Conservation (phyloP, 129 eudicot genomes). For the Flaveria trinervia region DNA sequence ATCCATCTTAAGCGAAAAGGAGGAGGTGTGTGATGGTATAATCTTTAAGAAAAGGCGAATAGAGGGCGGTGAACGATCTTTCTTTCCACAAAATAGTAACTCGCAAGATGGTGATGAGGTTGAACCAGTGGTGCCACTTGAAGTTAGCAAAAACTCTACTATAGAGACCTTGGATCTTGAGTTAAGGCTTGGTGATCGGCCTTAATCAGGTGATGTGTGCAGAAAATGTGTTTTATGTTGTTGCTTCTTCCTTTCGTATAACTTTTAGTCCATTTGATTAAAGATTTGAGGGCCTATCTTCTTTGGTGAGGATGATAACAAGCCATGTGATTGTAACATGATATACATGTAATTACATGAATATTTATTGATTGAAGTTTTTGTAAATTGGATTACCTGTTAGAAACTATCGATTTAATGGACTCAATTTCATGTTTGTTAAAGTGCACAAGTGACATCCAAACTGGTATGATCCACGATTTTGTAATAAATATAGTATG, state of each 20-base stretch:
- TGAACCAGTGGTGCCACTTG: conserved; percentile 32
- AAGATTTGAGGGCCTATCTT: conserved; percentile 28
- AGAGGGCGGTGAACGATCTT: conserved; percentile 21
- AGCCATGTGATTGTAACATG: conserved; percentile 29
- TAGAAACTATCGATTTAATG: conserved; percentile 10
- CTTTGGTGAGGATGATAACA: conserved; percentile 30
- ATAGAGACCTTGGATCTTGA: conserved; percentile 80
- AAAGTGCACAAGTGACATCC: neutral
- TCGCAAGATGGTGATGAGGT: conserved; percentile 28
- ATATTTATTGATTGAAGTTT: conserved; percentile 31
- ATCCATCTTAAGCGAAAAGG: conserved; percentile 17
- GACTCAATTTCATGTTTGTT: conserved; percentile 6
- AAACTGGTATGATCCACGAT: neutral
- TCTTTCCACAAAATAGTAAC: conserved; percentile 24
- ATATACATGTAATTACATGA: conserved; percentile 41
- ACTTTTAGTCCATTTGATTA: conserved; percentile 27
- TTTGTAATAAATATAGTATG: no score
- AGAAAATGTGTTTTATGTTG: conserved; percentile 33
- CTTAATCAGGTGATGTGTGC: conserved; percentile 53
- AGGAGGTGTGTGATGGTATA: conserved; percentile 31
- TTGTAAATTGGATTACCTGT: conserved; percentile 18
- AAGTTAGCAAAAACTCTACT: conserved; percentile 37
- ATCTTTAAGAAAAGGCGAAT: conserved; percentile 52
- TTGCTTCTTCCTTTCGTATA: conserved; percentile 27
- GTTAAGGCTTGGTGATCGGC: conserved; percentile 80